Percentiles rank a stretch among this genome's conserved stretches.
Conservation (phyloP, 116 monocot genomes). For the Papilionanthe hybrid region DNA sequence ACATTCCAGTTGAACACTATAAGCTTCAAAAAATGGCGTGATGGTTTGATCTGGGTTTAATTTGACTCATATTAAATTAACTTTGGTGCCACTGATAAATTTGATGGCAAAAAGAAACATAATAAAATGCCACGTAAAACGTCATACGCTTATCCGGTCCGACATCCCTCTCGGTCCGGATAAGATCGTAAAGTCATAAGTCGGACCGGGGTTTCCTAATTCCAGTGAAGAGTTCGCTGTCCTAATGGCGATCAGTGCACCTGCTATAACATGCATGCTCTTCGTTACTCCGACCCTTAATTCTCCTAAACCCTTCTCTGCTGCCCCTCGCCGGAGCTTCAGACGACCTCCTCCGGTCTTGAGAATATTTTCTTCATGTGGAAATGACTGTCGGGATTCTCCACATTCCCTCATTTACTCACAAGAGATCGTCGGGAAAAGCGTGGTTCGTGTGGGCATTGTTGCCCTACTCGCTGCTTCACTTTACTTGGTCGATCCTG, state of each 20-base stretch:
- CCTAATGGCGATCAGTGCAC: neutral
- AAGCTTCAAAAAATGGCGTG: too few species aligned
- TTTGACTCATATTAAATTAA: too few species aligned
- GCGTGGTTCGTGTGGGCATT: slow-evolving; percentile 22
- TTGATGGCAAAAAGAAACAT: too few species aligned
- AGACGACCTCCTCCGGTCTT: neutral
- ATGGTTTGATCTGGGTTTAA: too few species aligned
- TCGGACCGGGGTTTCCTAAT: neutral
- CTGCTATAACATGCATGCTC: neutral
- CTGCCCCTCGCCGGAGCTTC: neutral
- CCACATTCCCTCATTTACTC: neutral
- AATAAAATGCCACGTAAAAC: too few species aligned
- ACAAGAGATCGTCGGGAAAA: neutral
- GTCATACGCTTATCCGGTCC: too few species aligned
- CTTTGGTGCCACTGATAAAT: too few species aligned
- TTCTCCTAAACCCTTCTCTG: neutral
- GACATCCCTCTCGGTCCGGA: too few species aligned
- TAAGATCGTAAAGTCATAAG: neutral
- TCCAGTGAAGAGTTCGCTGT: neutral
- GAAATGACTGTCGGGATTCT: neutral
- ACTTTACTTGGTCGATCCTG: slow-evolving; percentile 53
- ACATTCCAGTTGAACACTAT: too few species aligned
- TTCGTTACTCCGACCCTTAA: neutral
- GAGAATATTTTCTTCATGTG: neutral
- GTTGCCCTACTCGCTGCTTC: slow-evolving; percentile 43